Percentiles rank a stretch among this genome's conserved stretches.
Evolutionary conservation across 257 asterid species (phyloP).

Genomic region (Gentiana macrophylla): DNA sequence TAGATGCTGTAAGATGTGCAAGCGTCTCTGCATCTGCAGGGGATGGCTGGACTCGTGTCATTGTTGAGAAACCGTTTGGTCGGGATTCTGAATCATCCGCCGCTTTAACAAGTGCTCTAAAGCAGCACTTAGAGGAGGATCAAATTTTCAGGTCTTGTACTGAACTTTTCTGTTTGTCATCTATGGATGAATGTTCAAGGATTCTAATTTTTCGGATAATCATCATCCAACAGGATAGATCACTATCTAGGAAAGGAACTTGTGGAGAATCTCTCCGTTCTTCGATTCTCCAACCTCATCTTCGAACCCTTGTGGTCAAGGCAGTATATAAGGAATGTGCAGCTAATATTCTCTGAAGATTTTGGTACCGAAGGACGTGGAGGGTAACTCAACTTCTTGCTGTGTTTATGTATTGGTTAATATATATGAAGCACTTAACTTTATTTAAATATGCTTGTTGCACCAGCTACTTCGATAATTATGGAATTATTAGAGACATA

Average conservation of each 20-base stretch:
- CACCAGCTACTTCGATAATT: constrained; percentile 79
- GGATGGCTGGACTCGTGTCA: constrained; percentile 93
- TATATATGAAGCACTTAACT: constrained; percentile 1
- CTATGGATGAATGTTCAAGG: neutral
- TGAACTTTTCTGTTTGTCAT: neutral
- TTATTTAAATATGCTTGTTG: constrained; percentile 10
- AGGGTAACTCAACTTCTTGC: constrained; percentile 50
- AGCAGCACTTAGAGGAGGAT: constrained; percentile 79
- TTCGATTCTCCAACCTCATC: constrained; percentile 87
- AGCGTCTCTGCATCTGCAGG: constrained; percentile 77
- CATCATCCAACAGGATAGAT: constrained; percentile 58
- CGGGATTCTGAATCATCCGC: constrained; percentile 93
- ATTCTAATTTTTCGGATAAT: constrained; percentile 2
- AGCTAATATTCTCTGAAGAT: constrained; percentile 92
- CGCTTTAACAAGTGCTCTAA: constrained; percentile 77
- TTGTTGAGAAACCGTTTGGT: constrained; percentile 98
- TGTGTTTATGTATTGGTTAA: constrained; percentile 2
- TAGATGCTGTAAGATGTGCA: constrained; percentile 83
- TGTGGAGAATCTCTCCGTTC: constrained; percentile 92
- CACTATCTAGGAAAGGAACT: constrained; percentile 99
- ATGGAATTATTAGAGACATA: constrained; percentile 91
- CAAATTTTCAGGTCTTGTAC: constrained; percentile 71
- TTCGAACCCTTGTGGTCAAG: constrained; percentile 97
- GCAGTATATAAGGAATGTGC: constrained; percentile 90
- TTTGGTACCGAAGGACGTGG: constrained; percentile 99